A percentile compares a stretch with the other conserved stretches of the same genome.
Conservation (phyloP, 345 rosid species). For the Corchorus olitorius region DNA sequence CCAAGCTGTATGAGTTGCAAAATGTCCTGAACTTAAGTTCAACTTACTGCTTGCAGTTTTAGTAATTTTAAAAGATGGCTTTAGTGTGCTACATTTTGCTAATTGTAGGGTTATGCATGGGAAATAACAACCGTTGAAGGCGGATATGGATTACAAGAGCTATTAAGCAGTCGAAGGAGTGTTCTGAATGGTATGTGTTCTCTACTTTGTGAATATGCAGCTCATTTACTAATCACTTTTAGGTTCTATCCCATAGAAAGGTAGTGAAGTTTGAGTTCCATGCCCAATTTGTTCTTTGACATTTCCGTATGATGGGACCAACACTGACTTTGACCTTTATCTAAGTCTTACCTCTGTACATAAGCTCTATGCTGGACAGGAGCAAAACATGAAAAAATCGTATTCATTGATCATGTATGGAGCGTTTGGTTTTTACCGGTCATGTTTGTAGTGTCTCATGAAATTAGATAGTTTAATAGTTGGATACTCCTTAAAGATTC, state of each 20-base stretch:
- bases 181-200: slow-evolving; percentile 67
- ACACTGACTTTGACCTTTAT: neutral
- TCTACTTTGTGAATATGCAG: neutral
- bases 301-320: slow-evolving; percentile 1
- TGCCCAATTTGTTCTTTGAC: neutral
- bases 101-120: slow-evolving; percentile 89
- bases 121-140: slow-evolving; percentile 96
- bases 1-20: slow-evolving; percentile 2
- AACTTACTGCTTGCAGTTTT: neutral
- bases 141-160: slow-evolving; percentile 85
- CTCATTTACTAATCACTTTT: neutral
- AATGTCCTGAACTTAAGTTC: neutral
- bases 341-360: slow-evolving; percentile 10
- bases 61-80: neutral
- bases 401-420: slow-evolving; percentile 6
- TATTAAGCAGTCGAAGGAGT: slow-evolving; percentile 68
- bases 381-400: neutral
- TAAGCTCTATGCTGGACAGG: neutral
- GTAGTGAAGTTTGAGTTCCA: neutral
- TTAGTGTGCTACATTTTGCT: slow-evolving; percentile 8
- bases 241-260: neutral
- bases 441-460: neutral
- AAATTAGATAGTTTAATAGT: slow-evolving; percentile 2
- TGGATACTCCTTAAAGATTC: slow-evolving; percentile 3
- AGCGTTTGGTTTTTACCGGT: neutral